A percentile compares a stretch with the other conserved stretches of the same genome.
These are phyloP conservation scores for Erythrobasidium hasegawianum DNA, from an alignment of 1,284 basidiomycete genomes.

Conservation along the genomic window DNA sequence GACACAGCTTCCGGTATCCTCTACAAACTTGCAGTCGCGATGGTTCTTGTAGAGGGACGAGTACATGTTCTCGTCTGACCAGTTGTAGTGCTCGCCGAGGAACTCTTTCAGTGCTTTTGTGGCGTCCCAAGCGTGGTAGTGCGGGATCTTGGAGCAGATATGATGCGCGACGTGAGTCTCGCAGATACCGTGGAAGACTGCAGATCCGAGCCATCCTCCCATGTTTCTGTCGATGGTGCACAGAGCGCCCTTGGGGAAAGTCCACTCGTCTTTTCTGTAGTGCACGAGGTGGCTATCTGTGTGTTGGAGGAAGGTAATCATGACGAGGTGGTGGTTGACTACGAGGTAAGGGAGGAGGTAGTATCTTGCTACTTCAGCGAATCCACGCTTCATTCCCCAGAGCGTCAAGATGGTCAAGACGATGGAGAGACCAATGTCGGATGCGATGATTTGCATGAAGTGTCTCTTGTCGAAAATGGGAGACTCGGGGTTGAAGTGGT, in stretches of 20 bases:
- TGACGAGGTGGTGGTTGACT: slow-evolving; percentile 79
- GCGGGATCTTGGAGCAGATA: slow-evolving; percentile 86
- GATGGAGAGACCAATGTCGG: slow-evolving; percentile 75
- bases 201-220: slow-evolving; percentile 58
- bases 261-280: slow-evolving; percentile 86
- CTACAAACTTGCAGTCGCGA: slow-evolving; percentile 65
- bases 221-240: slow-evolving; percentile 77
- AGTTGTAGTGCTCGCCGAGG: slow-evolving; percentile 60
- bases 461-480: slow-evolving; percentile 76
- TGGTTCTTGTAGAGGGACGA: slow-evolving; percentile 54
- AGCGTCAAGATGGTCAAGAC: slow-evolving; percentile 63
- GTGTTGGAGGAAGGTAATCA: slow-evolving; percentile 89
- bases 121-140: slow-evolving; percentile 87
- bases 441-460: slow-evolving; percentile 70
- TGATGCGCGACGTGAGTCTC: slow-evolving; percentile 93
- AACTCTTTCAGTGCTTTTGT: slow-evolving; percentile 78
- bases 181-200: slow-evolving; percentile 78
- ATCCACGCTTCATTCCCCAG: slow-evolving; percentile 62
- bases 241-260: slow-evolving; percentile 90
- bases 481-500: slow-evolving; percentile 79
- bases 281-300: slow-evolving; percentile 92
- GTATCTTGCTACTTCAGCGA: slow-evolving; percentile 69
- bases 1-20: slow-evolving; percentile 82
- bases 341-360: slow-evolving; percentile 90
- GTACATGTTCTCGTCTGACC: slow-evolving; percentile 55